Evolutionary conservation across 208 protist species (phyloP), one percentile per base, ranked within the genome.

Genomic region (Leptomonas pyrrhocoris): DNA sequence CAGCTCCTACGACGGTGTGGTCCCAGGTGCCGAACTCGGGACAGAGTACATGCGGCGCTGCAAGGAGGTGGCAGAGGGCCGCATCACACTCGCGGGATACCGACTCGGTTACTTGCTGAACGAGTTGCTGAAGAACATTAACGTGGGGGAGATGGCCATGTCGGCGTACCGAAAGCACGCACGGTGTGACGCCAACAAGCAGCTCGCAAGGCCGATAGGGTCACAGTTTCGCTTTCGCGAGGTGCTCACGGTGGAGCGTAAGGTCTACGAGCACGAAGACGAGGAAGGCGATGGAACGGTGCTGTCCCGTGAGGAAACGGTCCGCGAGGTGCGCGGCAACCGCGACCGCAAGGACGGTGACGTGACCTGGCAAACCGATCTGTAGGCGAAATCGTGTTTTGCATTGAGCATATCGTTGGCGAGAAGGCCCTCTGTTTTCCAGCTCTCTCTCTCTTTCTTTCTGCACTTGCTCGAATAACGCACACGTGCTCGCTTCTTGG

Each of bases 41-140:
- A 53, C 82, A 9, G 75, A 45, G 0, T 96, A 96, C 74, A 45
- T 94, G 42, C 27, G 53, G 27, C 69, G 74, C n/a, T 92, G 87
- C 66, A 73, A 62, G 50, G 28, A 49, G 8, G 73, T 81, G 55
- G 85, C 85, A 0, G 82, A 92, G 53, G 38, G 38, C 19, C 89
- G 89, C 27, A 57, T 96, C 27, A 70, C 74, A 34, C 79, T 94
- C 15, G 87, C 86, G 0, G 92, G 92, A 0, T 81, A 81, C 56
- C 86, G 92, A 16, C 79, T 96, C 16, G 92, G 80, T 8, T 68
- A 79, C 34, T 43, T 86, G 18, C 79, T 96, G 15, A 90, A 93
- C 61, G 40, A 73, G 0, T 30, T 93, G 15, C 78, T 95, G 31
- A 23, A 62, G 11, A 53, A 68, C 38, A 59, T 89, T 15, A 43